These are phyloP conservation scores for Vigna radiata DNA, from an alignment of 306 rosid species.

Conservation along the genomic window DNA sequence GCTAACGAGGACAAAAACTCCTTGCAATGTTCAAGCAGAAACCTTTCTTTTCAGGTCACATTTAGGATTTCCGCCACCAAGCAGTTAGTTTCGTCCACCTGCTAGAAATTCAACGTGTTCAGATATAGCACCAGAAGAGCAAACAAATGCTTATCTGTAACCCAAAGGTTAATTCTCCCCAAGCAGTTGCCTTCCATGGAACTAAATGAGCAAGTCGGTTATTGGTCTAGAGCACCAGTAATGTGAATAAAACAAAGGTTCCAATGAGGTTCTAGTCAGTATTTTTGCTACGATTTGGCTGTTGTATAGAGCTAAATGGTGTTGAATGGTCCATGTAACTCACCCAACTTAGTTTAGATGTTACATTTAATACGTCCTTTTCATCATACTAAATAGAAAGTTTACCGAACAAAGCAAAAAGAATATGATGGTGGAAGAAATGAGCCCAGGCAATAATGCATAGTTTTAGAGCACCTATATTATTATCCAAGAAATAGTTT, in stretches of 20 bases:
- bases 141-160: constrained; percentile 32
- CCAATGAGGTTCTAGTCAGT: constrained; percentile 3
- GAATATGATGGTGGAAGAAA: constrained; percentile 8
- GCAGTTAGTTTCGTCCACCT: constrained; percentile 86
- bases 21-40: constrained; percentile 79
- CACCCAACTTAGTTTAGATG: constrained; percentile 15
- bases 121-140: constrained; percentile 33
- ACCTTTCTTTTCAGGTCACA: constrained; percentile 77
- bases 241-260: background rate
- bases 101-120: constrained; percentile 41
- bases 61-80: constrained; percentile 79
- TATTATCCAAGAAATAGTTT: constrained; percentile 26
- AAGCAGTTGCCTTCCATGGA: background rate
- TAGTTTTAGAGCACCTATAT: background rate
- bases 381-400: constrained; percentile 20
- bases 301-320: constrained; percentile 30
- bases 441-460: constrained; percentile 21
- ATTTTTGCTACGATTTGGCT: constrained; percentile 7
- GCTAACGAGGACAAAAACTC: constrained; percentile 78
- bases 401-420: constrained; percentile 23
- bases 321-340: constrained; percentile 24
- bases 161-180: constrained; percentile 4
- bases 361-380: constrained; percentile 13
- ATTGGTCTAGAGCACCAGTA: constrained; percentile 13
- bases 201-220: constrained; percentile 16